phyloP scores from a whole-genome alignment of 208 protist genomes.

The Novymonas esmeraldas region DNA sequence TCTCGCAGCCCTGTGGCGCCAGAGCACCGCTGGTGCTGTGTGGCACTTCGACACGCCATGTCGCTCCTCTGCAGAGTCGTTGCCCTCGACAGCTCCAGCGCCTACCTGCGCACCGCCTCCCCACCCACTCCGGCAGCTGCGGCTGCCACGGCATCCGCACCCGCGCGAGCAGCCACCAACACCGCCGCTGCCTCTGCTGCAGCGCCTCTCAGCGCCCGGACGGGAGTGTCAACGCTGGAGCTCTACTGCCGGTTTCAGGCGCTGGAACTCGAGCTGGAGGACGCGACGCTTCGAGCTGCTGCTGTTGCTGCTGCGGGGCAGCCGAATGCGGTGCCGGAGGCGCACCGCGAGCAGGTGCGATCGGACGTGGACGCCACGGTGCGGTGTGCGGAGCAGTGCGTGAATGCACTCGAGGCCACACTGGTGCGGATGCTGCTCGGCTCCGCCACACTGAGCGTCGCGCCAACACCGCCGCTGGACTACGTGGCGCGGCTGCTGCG shows the following conservation, averaged over 20 bases:
- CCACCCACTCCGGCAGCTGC: not conserved
- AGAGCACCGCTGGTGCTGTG: constrained; percentile 20
- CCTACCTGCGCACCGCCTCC: constrained; percentile 26
- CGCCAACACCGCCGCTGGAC: constrained; percentile 1
- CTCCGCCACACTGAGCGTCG: not conserved
- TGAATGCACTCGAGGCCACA: constrained; percentile 42
- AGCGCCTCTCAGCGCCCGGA: too few species aligned
- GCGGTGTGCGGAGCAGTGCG: constrained; percentile 10
- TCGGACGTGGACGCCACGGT: constrained; percentile 17
- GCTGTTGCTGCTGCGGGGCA: constrained; percentile 2
- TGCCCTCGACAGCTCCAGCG: constrained; percentile 36
- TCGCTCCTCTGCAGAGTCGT: constrained; percentile 60
- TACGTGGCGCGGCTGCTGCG: constrained; percentile 38
- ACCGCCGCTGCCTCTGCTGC: not conserved
- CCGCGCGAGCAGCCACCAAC: not conserved
- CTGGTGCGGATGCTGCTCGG: constrained; percentile 42
- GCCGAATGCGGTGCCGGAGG: constrained; percentile 8
- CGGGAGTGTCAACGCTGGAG: constrained; percentile 22
- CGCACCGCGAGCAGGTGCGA: constrained; percentile 9
- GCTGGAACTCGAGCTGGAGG: constrained; percentile 49
- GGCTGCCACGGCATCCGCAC: not conserved
- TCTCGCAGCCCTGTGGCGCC: not conserved
- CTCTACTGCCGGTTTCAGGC: constrained; percentile 46
- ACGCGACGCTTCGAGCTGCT: constrained; percentile 19
- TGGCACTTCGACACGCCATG: constrained; percentile 43